Evolutionary conservation across 768 basidiomycete genomes (phyloP).

Genomic region (Tricholoma sp.): DNA sequence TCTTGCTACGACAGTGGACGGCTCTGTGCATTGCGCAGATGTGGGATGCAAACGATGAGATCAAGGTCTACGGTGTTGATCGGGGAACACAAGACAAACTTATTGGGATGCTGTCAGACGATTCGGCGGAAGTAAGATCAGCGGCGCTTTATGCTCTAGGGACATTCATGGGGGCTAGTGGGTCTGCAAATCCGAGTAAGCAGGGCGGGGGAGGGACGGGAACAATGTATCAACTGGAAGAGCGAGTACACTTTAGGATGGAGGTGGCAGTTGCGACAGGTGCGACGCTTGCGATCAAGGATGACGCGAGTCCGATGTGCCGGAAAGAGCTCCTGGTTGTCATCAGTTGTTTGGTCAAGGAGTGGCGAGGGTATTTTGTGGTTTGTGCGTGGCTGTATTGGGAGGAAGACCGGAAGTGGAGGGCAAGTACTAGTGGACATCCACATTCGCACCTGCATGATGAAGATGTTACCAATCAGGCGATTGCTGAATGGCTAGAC

Average conservation of each 20-base stretch:
- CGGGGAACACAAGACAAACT: conserved; percentile 78
- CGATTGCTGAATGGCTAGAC: conserved; percentile 76
- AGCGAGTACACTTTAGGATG: conserved; percentile 77
- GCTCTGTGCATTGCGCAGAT: conserved; percentile 90
- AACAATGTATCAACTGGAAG: conserved; percentile 69
- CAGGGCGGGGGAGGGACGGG: conserved; percentile 84
- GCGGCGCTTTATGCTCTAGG: conserved; percentile 90
- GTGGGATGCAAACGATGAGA: conserved; percentile 91
- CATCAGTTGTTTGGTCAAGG: conserved; percentile 89
- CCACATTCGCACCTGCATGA: conserved; percentile 36
- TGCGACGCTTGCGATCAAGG: conserved; percentile 81
- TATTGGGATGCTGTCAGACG: conserved; percentile 73
- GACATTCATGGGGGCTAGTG: conserved; percentile 89
- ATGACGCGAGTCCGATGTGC: conserved; percentile 95
- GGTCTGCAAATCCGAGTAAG: conserved; percentile 58
- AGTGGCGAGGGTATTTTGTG: conserved; percentile 95
- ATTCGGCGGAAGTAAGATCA: conserved; percentile 88
- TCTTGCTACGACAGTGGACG: conserved; percentile 90
- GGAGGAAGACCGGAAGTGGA: conserved; percentile 81
- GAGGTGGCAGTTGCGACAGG: conserved; percentile 91
- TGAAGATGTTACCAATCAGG: conserved; percentile 69
- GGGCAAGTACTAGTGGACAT: conserved; percentile 31
- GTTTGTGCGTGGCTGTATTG: conserved; percentile 96
- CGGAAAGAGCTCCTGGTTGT: conserved; percentile 90
- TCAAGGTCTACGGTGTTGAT: conserved; percentile 79